Evolutionary conservation across 225 moss, liverwort and hornwort genomes (phyloP).

Genomic region (Marchantia polymorpha): DNA sequence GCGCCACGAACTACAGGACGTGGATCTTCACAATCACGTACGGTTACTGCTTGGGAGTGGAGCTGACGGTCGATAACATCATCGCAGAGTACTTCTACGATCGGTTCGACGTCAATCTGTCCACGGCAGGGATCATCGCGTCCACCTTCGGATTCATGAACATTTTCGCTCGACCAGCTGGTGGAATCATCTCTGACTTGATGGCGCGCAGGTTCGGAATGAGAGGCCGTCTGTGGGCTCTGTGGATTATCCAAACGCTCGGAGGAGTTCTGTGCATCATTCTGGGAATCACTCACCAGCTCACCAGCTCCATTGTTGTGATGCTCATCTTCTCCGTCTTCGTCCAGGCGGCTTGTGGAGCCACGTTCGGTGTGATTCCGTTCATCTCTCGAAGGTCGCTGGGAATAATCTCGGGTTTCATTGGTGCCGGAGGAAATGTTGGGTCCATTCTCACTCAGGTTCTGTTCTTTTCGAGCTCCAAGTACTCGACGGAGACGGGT

Average conservation of each 20-base stretch:
- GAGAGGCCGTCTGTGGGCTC: constrained; percentile 70
- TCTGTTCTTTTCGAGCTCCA: constrained; percentile 52
- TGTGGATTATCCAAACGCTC: constrained; percentile 51
- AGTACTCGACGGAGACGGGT: constrained; percentile 48
- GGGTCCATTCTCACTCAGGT: constrained; percentile 60
- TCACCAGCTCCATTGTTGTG: constrained; percentile 33
- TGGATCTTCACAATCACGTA: constrained; percentile 62
- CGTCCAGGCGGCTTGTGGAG: constrained; percentile 67
- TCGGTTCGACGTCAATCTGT: constrained; percentile 54
- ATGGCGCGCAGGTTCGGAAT: constrained; percentile 46
- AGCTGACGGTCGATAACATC: constrained; percentile 79
- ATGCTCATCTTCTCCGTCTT: constrained; percentile 72
- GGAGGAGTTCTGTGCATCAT: constrained; percentile 58
- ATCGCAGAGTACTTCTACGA: constrained; percentile 82
- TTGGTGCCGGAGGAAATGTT: constrained; percentile 71
- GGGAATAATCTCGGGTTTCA: constrained; percentile 65
- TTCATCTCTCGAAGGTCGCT: constrained; percentile 71
- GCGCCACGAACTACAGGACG: constrained; percentile 46
- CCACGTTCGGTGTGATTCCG: constrained; percentile 71
- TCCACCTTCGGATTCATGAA: constrained; percentile 66
- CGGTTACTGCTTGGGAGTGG: constrained; percentile 76
- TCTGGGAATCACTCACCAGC: constrained; percentile 32
- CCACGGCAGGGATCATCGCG: constrained; percentile 55
- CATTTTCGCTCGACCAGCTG: constrained; percentile 59
- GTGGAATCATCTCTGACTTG: constrained; percentile 55